Percentiles rank a stretch among this genome's conserved stretches.
Evolutionary conservation across 1,284 basidiomycete genomes (phyloP).

Genomic region (Vanrija sp.): DNA sequence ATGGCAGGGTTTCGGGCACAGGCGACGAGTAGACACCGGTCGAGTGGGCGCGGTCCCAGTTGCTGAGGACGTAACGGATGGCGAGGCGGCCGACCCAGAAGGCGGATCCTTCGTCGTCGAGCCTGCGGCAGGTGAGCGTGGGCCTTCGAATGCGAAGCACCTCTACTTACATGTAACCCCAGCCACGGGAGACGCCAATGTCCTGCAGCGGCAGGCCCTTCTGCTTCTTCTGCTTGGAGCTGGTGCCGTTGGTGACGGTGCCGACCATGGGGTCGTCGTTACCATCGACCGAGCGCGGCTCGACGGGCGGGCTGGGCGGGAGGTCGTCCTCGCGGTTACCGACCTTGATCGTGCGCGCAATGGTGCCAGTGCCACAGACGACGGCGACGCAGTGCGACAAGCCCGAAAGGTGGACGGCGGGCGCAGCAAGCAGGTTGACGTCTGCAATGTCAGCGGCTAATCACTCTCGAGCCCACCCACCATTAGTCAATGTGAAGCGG

Average conservation of each 20-base stretch:
- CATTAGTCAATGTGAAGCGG: constrained; percentile 34
- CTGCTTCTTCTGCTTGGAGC: not conserved
- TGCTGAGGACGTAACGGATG: constrained; percentile 29
- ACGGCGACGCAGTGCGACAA: constrained; percentile 35
- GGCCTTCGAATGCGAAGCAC: not conserved
- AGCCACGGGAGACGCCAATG: constrained; percentile 34
- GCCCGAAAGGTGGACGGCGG: constrained; percentile 27
- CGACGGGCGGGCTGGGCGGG: constrained; percentile 10
- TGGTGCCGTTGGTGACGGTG: not conserved
- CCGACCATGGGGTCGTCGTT: not conserved
- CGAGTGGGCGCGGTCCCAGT: constrained; percentile 31
- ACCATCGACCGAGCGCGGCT: not conserved
- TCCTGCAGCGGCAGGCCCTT: constrained; percentile 32
- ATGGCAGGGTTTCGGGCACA: constrained; percentile 18
- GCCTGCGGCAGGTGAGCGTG: constrained; percentile 7
- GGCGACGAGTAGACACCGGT: constrained; percentile 23
- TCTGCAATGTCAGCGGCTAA: constrained; percentile 21
- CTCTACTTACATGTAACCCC: constrained; percentile 37
- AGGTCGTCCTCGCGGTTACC: constrained; percentile 2
- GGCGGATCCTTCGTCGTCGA: constrained; percentile 44
- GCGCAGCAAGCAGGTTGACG: constrained; percentile 43
- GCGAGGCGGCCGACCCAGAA: constrained; percentile 43
- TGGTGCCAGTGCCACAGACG: constrained; percentile 41
- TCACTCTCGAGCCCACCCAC: constrained; percentile 15
- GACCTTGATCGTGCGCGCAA: constrained; percentile 34